Evolutionary conservation across 1,284 basidiomycete genomes (phyloP), one percentile per base, ranked within the genome.

Genomic region (Ustilago hordei): DNA sequence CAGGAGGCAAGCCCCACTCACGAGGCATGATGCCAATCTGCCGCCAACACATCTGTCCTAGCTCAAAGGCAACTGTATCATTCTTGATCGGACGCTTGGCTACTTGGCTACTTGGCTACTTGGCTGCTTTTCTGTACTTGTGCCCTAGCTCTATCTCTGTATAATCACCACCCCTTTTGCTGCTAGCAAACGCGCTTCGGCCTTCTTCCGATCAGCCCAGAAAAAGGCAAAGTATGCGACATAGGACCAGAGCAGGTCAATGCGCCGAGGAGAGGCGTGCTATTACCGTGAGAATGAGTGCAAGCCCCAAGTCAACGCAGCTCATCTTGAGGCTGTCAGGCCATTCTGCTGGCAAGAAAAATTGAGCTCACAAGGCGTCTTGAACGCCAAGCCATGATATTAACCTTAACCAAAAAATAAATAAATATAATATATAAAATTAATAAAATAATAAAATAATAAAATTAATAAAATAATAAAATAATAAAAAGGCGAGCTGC

Each of bases 1-100:
- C 68, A 69, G 34, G 65, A 69, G 11, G 73, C 64, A 23, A 48
- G 56, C 28, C 58, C 61, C 5, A 61, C 47, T 4, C 34, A 34
- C 17, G 65, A 74, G 47, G 54, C 61, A 36, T 58, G 53, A n/a
- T 31, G 19, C 12, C 36, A 19, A 32, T 12, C 17, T 28, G 32
- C 17, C 48, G 17, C 48, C 8, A 8, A 32, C 11, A 31, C 12
- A 28, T 28, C 23, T 28, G 0, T 28, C 35, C n/a, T 41, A 11
- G 36, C 38, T 32, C 34, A 9, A 23, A 55, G 19, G 19, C 28
- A 5, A 50, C n/a, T 17, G 28, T 17, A 8, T 31, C 28, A 28
- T 31, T 32, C 48, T 12, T 13, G 28, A 32, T 17, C 48, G 1
- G 48, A 12, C 5, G 12, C 28, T 12, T 50, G 4, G 9, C n/a